Evolutionary conservation across 164 flowering plant species (phyloP), one percentile per base, ranked within the genome.

Genomic region (Warburgia ugandensis): DNA sequence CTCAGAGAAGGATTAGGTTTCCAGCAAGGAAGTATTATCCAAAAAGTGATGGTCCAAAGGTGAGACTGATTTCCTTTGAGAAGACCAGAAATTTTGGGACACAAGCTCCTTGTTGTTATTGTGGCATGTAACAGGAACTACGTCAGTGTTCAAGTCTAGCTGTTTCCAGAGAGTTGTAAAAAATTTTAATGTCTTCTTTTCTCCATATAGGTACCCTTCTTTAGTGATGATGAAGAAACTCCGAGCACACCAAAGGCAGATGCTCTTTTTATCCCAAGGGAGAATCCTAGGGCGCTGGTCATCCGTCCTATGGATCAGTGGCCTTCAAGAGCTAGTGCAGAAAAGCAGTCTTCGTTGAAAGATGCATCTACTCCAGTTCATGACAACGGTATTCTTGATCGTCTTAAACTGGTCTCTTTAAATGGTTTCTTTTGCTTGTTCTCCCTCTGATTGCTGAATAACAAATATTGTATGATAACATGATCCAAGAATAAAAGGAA

Each of bases 161-260:
- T n/a, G n/a, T n/a, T n/a, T n/a, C n/a, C n/a, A n/a, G n/a, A n/a
- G n/a, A n/a, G n/a, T n/a, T n/a, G n/a, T n/a, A n/a, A n/a, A n/a
- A n/a, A n/a, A n/a, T 47, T 27, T 47, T 9, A 29, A 13, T 9
- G 30, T 16, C 27, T 33, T 58, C 17, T 29, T 50, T 12, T 48
- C 23, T 32, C 16, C 6, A 40, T 70, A 46, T 78, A 92, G 99
- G 83, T 88, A 33, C 80, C 99, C 5, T 92, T 86, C 68, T 92
- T 84, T 50, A 71, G 68, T 71, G 95, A 82, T 62, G 95, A 86
- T 51, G 96, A 88, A 42, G 91, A 84, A 64, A 67, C 80, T 47
- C 77, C 80, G 1, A 76, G 82, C 71, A 84, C 94, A 22, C 99
- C 99, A 6, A 92, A 84, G 73, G 99, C 99, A 14, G 97, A 88